Evolutionary conservation across 192 early-diverging fungal genomes (phyloP).

Genomic region (Mortierella antarctica): DNA sequence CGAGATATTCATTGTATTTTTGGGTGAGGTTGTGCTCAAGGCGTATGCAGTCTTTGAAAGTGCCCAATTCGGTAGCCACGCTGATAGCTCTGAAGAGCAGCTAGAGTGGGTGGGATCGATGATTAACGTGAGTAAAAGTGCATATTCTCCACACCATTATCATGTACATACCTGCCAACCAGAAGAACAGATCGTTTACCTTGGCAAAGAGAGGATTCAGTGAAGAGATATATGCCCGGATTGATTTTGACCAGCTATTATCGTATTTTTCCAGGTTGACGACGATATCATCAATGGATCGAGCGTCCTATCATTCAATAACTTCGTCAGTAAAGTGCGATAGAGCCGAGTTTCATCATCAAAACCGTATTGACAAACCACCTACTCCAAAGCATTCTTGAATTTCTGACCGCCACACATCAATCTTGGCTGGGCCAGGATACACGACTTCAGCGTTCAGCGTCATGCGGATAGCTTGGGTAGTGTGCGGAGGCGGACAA

Average conservation of each 20-base stretch:
- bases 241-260: slow-evolving; percentile 55
- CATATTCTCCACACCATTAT: background rate
- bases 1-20: slow-evolving; percentile 12
- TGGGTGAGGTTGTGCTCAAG: slow-evolving; percentile 26
- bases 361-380: background rate
- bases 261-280: slow-evolving; percentile 40
- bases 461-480: slow-evolving; percentile 53
- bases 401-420: slow-evolving; percentile 59
- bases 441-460: slow-evolving; percentile 56
- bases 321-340: background rate
- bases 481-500: slow-evolving; percentile 59
- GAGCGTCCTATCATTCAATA: slow-evolving; percentile 22
- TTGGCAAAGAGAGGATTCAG: slow-evolving; percentile 47
- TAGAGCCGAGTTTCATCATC: background rate
- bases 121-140: background rate
- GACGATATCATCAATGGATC: slow-evolving; percentile 36
- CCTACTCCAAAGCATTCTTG: slow-evolving; percentile 57
- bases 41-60: slow-evolving; percentile 22
- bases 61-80: slow-evolving; percentile 10
- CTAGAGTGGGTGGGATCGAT: slow-evolving; percentile 1
- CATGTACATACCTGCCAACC: background rate
- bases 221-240: slow-evolving; percentile 50
- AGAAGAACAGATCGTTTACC: slow-evolving; percentile 14
- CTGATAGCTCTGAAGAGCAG: slow-evolving; percentile 25
- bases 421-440: slow-evolving; percentile 61